Conservation (phyloP, 345 rosid species). For the Eucalyptus regnans region DNA sequence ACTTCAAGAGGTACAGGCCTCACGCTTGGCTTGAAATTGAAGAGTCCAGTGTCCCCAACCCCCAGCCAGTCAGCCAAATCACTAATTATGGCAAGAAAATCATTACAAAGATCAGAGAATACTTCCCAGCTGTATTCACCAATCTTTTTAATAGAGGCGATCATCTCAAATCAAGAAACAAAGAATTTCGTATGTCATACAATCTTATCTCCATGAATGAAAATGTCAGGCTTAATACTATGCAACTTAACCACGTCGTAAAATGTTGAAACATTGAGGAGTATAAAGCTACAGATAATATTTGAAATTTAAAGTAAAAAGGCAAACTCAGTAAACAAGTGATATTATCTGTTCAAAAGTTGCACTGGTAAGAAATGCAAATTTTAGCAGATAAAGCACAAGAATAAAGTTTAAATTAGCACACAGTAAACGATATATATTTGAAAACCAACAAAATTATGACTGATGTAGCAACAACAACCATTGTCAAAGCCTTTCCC, state of each 20-base stretch:
- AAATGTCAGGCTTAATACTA: neutral
- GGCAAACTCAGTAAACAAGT: neutral
- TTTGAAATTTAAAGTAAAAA: neutral
- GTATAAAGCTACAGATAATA: neutral
- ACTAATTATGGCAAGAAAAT: slow-evolving; percentile 13
- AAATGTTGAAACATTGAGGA: neutral
- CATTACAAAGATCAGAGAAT: neutral
- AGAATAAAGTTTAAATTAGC: neutral
- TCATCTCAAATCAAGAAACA: neutral
- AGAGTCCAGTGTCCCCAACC: slow-evolving; percentile 82
- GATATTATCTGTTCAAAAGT: neutral
- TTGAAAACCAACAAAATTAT: neutral
- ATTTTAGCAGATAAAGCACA: neutral
- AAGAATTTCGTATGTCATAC: neutral
- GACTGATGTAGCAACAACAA: neutral
- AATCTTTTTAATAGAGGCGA: neutral
- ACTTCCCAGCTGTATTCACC: neutral
- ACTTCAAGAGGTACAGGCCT: slow-evolving; percentile 99
- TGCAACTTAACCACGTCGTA: neutral
- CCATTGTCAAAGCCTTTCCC: neutral
- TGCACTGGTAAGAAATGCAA: neutral
- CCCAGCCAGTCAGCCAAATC: slow-evolving; percentile 99
- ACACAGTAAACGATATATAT: neutral
- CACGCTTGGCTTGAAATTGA: slow-evolving; percentile 98
- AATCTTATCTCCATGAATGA: neutral